Conservation (phyloP, 1,284 basidiomycete species). For the Stereum hirsutum region DNA sequence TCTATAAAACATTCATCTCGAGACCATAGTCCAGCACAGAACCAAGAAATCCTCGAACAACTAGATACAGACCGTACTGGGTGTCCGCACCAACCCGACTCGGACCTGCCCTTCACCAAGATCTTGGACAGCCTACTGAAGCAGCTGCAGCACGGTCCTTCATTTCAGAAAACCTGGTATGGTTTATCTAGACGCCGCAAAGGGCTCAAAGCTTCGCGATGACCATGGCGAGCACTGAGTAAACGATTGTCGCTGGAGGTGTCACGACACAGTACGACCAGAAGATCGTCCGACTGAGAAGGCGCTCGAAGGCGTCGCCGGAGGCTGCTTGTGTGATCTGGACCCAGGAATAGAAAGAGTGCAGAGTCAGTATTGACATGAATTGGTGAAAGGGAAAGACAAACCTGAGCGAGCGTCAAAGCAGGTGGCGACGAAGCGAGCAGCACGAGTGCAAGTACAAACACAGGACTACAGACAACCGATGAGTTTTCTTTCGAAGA, state of each 20-base stretch:
- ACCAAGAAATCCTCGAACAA: no score
- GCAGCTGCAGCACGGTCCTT: no score
- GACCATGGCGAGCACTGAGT: conserved; percentile 66
- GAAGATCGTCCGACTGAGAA: conserved; percentile 79
- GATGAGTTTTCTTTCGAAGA: background rate
- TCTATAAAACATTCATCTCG: no score
- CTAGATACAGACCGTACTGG: no score
- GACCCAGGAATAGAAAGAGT: conserved; percentile 10
- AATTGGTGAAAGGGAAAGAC: conserved; percentile 9
- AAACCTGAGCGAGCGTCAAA: conserved; percentile 69
- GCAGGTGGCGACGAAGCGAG: conserved; percentile 77
- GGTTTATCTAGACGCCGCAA: no score
- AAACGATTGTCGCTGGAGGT: conserved; percentile 68
- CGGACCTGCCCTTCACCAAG: no score
- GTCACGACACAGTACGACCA: conserved; percentile 80
- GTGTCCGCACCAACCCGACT: no score
- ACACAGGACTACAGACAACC: conserved; percentile 53
- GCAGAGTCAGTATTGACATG: conserved; percentile 2
- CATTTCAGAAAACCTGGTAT: no score
- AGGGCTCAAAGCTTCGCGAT: conserved; percentile 34
- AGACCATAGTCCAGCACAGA: no score
- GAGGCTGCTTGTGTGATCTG: conserved; percentile 84
- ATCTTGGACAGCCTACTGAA: no score
- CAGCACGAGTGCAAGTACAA: conserved; percentile 74
- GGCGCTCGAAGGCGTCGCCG: conserved; percentile 84